Evolutionary conservation across 352 stramenopile species (phyloP), one percentile per base, ranked within the genome.

Genomic region (Phytophthora sp.): DNA sequence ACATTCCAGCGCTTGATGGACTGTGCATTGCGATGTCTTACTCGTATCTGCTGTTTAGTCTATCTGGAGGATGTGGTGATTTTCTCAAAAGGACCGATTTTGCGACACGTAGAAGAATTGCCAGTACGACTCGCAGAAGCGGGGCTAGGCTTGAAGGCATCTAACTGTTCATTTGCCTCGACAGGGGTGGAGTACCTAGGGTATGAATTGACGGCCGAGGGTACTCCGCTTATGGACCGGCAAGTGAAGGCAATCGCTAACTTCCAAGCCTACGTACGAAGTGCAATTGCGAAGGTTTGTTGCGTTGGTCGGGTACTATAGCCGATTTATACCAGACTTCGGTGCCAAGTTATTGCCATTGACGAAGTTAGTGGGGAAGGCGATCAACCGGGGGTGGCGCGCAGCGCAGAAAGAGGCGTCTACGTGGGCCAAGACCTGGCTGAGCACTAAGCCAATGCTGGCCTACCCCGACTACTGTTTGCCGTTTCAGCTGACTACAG

Each of bases 1-100:
- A 77, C 57, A 2, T 74, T 77, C 26, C 60, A 77, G 12, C n/a
- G 57, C 7, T 18, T 73, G 2, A 77, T 77, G 59, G 44, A 77
- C 15, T 68, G 57, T 31, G 55, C 64, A 2, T 26, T 77, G 7
- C 52, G 70, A 0, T 47, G 60, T 3, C 15, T 77, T 3, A 54
- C 61, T 12, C 71, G 53, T 56, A 35, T 64, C 11, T 62, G 53
- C 9, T 74, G 66, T 18, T 12, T 75, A 0, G 61, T 79, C 0
- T 75, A 70, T 13, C 21, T 73, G 0, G 62, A 78, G 26, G 71
- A 74, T 26, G 60, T 78, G 8, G 31, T 78, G 0, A 38, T 78
- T 2, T 73, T 62, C 33, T 63, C 57, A 1, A 69, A 73, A 20
- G 62, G 66, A 0, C 15, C 23, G 0, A 29, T 74, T 1, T 47